phyloP scores from a whole-genome alignment of 1,284 basidiomycete genomes.

The Fomitopsis palustris region DNA sequence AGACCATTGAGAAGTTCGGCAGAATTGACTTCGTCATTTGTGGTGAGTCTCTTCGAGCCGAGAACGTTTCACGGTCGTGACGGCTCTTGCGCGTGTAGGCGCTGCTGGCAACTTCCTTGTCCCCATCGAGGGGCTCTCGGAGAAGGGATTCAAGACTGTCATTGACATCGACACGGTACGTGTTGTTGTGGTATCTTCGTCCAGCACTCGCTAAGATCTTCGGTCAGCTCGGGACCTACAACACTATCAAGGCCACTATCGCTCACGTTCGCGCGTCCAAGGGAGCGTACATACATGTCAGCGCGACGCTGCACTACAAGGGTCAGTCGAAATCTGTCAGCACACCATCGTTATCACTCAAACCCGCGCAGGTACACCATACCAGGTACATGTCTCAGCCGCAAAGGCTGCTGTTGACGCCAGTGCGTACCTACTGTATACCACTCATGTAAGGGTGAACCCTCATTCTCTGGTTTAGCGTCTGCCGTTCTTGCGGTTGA shows the following conservation, averaged over 20 bases:
- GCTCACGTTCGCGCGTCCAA: constrained; percentile 64
- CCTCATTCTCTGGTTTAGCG: constrained; percentile 13
- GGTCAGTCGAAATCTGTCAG: constrained; percentile 40
- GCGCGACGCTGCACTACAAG: constrained; percentile 86
- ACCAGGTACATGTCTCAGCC: constrained; percentile 90
- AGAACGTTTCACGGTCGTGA: background rate
- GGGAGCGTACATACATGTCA: constrained; percentile 90
- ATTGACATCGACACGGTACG: constrained; percentile 90
- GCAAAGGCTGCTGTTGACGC: constrained; percentile 96
- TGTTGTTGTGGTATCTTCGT: constrained; percentile 5
- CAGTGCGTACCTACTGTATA: constrained; percentile 17
- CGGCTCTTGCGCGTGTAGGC: constrained; percentile 40
- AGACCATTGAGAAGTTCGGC: constrained; percentile 77
- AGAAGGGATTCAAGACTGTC: constrained; percentile 90
- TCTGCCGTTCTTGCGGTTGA: constrained; percentile 81
- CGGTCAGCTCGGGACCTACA: constrained; percentile 81
- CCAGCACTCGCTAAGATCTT: background rate
- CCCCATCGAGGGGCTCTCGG: constrained; percentile 76
- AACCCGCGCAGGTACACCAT: constrained; percentile 62
- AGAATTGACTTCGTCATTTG: constrained; percentile 94
- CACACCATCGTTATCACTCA: background rate
- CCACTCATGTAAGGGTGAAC: background rate
- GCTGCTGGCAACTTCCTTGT: constrained; percentile 90
- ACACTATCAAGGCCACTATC: constrained; percentile 92
- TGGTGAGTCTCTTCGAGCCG: constrained; percentile 43